These are phyloP conservation scores for Pseudoturritis turrita DNA, from an alignment of 345 rosid genomes.

Conservation along the genomic window DNA sequence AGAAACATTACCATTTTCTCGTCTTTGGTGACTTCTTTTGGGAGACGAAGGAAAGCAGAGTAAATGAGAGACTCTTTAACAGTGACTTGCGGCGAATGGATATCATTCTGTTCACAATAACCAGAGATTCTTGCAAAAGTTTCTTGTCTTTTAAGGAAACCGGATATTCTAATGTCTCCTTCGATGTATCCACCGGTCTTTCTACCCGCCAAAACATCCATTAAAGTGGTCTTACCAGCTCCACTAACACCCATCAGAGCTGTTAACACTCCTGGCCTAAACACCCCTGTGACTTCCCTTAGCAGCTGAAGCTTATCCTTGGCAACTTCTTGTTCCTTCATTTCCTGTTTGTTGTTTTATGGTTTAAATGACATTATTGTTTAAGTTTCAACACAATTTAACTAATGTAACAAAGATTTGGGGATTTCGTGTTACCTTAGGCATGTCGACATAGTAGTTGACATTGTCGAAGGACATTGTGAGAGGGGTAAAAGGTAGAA, in stretches of 20 bases:
- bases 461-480: constrained; percentile 71
- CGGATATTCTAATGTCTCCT: constrained; percentile 81
- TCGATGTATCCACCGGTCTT: constrained; percentile 89
- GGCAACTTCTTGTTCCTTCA: constrained; percentile 73
- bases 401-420: not conserved
- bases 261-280: constrained; percentile 88
- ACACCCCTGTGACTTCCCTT: constrained; percentile 68
- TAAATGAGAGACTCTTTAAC: constrained; percentile 73
- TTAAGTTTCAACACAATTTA: not conserved
- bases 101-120: constrained; percentile 85
- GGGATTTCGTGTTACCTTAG: constrained; percentile 40
- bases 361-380: not conserved
- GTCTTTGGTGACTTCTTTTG: constrained; percentile 60
- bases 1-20: constrained; percentile 63
- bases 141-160: constrained; percentile 79
- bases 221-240: constrained; percentile 94
- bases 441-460: constrained; percentile 76
- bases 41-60: constrained; percentile 88
- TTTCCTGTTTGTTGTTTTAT: constrained; percentile 48
- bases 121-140: constrained; percentile 96
- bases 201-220: constrained; percentile 96
- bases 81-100: constrained; percentile 92
- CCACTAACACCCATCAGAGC: constrained; percentile 98
- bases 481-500: constrained; percentile 74
- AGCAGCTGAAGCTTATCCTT: constrained; percentile 73